Conservation (phyloP, 805 yeast genomes). For the Tetrapisispora iriomotensis region DNA sequence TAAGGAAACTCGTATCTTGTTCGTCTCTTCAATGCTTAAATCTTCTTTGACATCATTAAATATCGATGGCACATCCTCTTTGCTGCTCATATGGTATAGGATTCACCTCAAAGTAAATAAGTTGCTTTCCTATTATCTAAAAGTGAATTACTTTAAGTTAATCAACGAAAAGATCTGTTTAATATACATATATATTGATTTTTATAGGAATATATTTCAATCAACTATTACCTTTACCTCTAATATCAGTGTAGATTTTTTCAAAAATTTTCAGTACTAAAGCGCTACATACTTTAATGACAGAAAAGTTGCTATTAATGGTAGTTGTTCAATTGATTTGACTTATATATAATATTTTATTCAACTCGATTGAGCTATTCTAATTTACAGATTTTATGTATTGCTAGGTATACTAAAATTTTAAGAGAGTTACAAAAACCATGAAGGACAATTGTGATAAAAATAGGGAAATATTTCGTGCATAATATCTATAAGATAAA, state of each 20-base stretch:
- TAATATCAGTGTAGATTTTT: no score
- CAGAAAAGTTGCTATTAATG: no score
- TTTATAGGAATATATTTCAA: no score
- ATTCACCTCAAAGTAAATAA: no score
- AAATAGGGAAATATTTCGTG: not conserved
- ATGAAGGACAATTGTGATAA: not conserved
- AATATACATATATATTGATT: no score
- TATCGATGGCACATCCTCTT: not conserved
- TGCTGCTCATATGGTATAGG: not conserved
- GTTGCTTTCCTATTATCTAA: no score
- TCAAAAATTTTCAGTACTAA: no score
- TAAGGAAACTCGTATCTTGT: slow-evolving; percentile 30
- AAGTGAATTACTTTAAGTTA: no score
- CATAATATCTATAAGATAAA: slow-evolving; percentile 8
- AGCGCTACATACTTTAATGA: no score
- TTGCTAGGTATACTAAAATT: not conserved
- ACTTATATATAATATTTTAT: not conserved
- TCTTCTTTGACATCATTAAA: slow-evolving; percentile 15
- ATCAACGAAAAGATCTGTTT: no score
- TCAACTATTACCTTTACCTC: no score
- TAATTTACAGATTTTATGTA: slow-evolving; percentile 16
- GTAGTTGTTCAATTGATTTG: no score
- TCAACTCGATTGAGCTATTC: slow-evolving; percentile 4
- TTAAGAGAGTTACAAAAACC: not conserved
- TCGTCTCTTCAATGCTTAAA: slow-evolving; percentile 36